Evolutionary conservation across 192 early-diverging fungal genomes (phyloP).

Genomic region (Funneliformis mosseae): DNA sequence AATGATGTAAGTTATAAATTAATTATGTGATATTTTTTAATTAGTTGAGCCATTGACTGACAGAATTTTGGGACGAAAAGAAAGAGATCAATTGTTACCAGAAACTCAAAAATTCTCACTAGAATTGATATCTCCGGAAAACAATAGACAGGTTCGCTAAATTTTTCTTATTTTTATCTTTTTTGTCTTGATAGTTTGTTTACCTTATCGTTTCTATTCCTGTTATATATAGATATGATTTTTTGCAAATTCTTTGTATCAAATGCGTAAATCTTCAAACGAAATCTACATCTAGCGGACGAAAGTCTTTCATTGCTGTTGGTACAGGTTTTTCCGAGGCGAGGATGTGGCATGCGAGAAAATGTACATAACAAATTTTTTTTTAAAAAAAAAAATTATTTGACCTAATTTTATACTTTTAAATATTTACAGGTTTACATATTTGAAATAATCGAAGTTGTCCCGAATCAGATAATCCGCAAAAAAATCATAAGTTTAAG

Average conservation of each 20-base stretch:
- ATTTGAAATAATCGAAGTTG: slow-evolving; percentile 95
- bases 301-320: slow-evolving; percentile 84
- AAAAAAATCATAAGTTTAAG: slow-evolving; percentile 92
- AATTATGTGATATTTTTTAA: not conserved
- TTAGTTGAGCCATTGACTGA: slow-evolving; percentile 15
- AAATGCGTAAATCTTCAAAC: slow-evolving; percentile 80
- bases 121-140: slow-evolving; percentile 91
- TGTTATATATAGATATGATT: slow-evolving; percentile 43
- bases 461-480: slow-evolving; percentile 94
- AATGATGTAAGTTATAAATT: slow-evolving; percentile 33
- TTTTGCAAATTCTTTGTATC: slow-evolving; percentile 76
- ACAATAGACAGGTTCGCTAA: slow-evolving; percentile 71
- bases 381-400: not conserved
- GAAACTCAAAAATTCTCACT: slow-evolving; percentile 65
- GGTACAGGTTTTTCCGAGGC: slow-evolving; percentile 85
- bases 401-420: too few species aligned
- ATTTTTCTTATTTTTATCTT: slow-evolving; percentile 21
- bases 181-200: slow-evolving; percentile 33
- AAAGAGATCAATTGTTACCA: slow-evolving; percentile 60
- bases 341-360: slow-evolving; percentile 92
- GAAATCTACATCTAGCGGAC: slow-evolving; percentile 82
- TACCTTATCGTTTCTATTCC: not conserved
- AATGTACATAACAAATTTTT: slow-evolving; percentile 53
- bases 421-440: slow-evolving; percentile 65
- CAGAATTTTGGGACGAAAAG: slow-evolving; percentile 30